Conservation (phyloP, 2,329 filamentous ascomycete species). For the Fusarium tjaetaba region DNA sequence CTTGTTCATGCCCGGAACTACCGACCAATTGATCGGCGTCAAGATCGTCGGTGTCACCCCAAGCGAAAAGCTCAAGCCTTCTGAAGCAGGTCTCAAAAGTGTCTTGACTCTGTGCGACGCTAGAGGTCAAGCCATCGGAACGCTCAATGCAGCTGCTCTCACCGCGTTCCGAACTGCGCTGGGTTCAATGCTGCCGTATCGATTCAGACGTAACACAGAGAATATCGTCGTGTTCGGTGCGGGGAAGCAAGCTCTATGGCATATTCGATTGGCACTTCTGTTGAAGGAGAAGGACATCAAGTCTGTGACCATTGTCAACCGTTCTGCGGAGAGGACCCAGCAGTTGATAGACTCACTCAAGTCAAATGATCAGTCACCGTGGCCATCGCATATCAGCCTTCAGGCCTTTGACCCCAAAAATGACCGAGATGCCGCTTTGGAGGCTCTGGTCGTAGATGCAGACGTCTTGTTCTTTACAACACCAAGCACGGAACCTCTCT, state of each 20-base stretch:
- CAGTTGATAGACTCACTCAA: slow-evolving; percentile 35
- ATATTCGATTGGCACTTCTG: slow-evolving; percentile 71
- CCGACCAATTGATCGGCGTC: slow-evolving; percentile 67
- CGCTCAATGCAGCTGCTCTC: slow-evolving; percentile 74
- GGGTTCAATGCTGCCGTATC: slow-evolving; percentile 68
- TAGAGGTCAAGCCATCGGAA: slow-evolving; percentile 65
- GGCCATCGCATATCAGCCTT: slow-evolving; percentile 30
- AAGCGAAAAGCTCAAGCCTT: slow-evolving; percentile 2
- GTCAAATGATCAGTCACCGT: slow-evolving; percentile 4
- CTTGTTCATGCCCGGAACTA: slow-evolving; percentile 74
- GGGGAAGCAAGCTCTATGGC: slow-evolving; percentile 78
- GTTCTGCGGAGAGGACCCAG: slow-evolving; percentile 38
- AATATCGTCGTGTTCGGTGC: slow-evolving; percentile 75
- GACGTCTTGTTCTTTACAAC: slow-evolving; percentile 49
- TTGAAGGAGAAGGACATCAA: slow-evolving; percentile 50
- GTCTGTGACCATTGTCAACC: slow-evolving; percentile 48
- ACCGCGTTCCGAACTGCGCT: slow-evolving; percentile 76
- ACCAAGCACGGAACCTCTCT: slow-evolving; percentile 44
- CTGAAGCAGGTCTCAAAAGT: slow-evolving; percentile 49
- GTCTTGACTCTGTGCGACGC: slow-evolving; percentile 68
- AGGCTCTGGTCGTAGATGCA: slow-evolving; percentile 30
- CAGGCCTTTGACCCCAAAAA: slow-evolving; percentile 14
- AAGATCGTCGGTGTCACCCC: slow-evolving; percentile 64
- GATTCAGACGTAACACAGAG: slow-evolving; percentile 37
- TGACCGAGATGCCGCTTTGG: slow-evolving; percentile 23